These are phyloP conservation scores for Vitis hybrid DNA, from an alignment of 177 flowering plant species.

Conservation along the genomic window DNA sequence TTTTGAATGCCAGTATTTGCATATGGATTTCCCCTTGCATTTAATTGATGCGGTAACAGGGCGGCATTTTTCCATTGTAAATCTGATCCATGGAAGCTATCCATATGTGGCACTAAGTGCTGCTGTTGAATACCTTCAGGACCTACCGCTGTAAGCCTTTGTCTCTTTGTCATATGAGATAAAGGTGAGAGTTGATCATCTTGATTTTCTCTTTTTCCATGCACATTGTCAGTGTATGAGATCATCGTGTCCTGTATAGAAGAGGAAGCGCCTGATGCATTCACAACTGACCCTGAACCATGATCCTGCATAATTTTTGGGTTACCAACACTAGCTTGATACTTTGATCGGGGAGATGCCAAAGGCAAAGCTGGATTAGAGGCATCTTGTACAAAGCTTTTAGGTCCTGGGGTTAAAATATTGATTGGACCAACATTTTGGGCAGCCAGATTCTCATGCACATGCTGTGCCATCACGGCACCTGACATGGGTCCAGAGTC, in stretches of 20 bases:
- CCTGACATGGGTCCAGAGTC: conserved; percentile 43
- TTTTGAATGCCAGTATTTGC: conserved; percentile 50
- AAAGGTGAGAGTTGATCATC: conserved; percentile 59
- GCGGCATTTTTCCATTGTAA: conserved; percentile 63
- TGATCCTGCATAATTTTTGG: conserved; percentile 56
- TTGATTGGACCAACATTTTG: conserved; percentile 42
- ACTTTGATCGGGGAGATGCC: conserved; percentile 43
- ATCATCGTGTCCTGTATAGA: conserved; percentile 60
- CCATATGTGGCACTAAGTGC: conserved; percentile 46
- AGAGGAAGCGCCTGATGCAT: conserved; percentile 42
- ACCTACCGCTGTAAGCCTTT: conserved; percentile 40
- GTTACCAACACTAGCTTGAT: conserved; percentile 42
- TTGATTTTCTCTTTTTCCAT: conserved; percentile 70
- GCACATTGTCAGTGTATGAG: conserved; percentile 54
- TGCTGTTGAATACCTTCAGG: conserved; percentile 61
- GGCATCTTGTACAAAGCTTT: conserved; percentile 41
- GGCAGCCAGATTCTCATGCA: conserved; percentile 34
- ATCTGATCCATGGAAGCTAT: conserved; percentile 58
- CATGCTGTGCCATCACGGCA: conserved; percentile 39
- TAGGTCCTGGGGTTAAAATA: conserved; percentile 40
- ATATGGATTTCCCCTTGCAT: conserved; percentile 60
- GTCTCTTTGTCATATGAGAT: conserved; percentile 53
- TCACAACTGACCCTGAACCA: conserved; percentile 39
- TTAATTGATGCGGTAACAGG: conserved; percentile 53
- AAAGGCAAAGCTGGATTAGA: conserved; percentile 41